Conservation (phyloP, 2,329 filamentous ascomycete species). For the Penicillium sp. region DNA sequence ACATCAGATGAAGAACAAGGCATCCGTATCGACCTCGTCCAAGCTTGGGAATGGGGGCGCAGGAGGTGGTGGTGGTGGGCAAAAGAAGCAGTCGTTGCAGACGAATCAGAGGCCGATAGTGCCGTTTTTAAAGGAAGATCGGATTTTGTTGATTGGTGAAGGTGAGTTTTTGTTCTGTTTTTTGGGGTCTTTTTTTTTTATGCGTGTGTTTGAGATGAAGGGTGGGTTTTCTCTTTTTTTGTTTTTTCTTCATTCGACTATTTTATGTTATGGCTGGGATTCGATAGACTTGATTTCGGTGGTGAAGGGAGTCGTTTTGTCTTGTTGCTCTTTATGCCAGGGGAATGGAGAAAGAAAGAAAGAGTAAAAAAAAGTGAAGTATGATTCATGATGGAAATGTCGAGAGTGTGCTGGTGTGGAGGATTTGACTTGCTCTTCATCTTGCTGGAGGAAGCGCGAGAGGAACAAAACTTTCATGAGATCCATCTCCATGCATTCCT, state of each 20-base stretch:
- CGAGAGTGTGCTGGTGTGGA: background rate
- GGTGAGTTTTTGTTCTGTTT: constrained; percentile 28
- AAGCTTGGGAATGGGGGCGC: background rate
- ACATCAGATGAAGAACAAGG: background rate
- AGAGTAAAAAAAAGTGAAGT: background rate
- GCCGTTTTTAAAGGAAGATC: constrained; percentile 38
- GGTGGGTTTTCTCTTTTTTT: background rate
- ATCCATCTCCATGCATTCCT: too few relatives aligned
- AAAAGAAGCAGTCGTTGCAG: constrained; percentile 18
- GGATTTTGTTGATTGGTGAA: constrained; percentile 42
- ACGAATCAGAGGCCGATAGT: constrained; percentile 29
- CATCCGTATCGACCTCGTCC: background rate
- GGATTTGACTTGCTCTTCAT: background rate
- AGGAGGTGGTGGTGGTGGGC: constrained; percentile 6
- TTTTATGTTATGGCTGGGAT: too few relatives aligned
- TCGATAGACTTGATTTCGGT: background rate
- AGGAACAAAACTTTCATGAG: too few relatives aligned
- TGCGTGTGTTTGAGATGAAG: too few relatives aligned
- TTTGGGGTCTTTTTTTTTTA: constrained; percentile 1
- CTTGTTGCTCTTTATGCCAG: background rate
- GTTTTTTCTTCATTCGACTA: background rate
- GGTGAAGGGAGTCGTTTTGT: background rate
- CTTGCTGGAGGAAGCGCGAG: too few relatives aligned
- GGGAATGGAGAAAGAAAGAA: background rate
- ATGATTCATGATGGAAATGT: too few relatives aligned